Base-by-base conservation (phyloP, 345 rosid genomes). In the Brassica cretica region DNA sequence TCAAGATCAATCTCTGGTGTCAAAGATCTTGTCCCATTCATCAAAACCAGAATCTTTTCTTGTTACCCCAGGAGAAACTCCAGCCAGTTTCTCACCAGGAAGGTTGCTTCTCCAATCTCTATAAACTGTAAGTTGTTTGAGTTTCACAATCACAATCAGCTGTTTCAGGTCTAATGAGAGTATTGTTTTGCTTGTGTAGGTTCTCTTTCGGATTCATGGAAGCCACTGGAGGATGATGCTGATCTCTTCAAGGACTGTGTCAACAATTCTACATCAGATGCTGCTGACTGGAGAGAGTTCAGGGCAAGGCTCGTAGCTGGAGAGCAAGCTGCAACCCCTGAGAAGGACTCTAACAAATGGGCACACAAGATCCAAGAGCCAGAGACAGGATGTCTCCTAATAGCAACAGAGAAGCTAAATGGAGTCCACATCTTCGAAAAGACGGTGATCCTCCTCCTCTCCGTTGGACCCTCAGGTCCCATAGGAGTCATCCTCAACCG, bases 361-460 rank as follows among this genome's bases (percentile, higher is more conserved):
- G 97, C 96, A 30, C 98, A 95, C 64, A 75, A 82, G 55, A 88
- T 95, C 77, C 83, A 84, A 67, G 87, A 87, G 78, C 93, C 93
- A 9, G 97, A 95, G 81, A 84, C 86, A 80, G 99, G 99, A 5
- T 90, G 97, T 55, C 82, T 95, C 39, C 91, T 95, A 6, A 80
- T 95, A 19, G 97, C 99, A 1, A 91, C 96, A 9, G 96, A 91
- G 82, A 93, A 85, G 89, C 93, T 95, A 24, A 89, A 93, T 9
- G 96, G 98, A 19, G 93, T 90, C 56, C 94, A 86, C 79, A 87
- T 92, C 8, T 95, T 95, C 41, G 98, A 91, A 80, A 86, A 94
- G 75, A 87, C 98, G 0, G 98, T 95, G 72, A 78, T 95, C 86
- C 86, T 91, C 9, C 89, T 93, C 72, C 85, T 95, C 3, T 84